Percentiles rank a stretch among this genome's conserved stretches.
Conservation (phyloP, 345 rosid genomes). For the Lumnitzera littorea region DNA sequence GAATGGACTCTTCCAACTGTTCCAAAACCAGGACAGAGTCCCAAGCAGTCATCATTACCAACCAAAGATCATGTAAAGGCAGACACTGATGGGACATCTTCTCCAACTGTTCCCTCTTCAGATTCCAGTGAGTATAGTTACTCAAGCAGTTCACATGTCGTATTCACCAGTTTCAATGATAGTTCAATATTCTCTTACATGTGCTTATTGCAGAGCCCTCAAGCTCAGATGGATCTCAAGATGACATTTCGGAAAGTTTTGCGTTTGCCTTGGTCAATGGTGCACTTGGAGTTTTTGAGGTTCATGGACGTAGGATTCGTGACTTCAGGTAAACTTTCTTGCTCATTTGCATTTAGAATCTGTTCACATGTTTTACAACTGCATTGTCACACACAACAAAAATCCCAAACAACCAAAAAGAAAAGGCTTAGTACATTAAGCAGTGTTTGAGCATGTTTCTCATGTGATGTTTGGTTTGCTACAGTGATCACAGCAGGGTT, state of each 20-base stretch:
- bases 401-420: too few species aligned
- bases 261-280: conserved; percentile 97
- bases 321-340: conserved; percentile 59
- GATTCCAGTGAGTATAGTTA: conserved; percentile 60
- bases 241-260: conserved; percentile 83
- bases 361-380: not conserved
- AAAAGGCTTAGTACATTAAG: not conserved
- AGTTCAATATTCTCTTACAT: too few species aligned
- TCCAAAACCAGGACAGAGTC: conserved; percentile 63
- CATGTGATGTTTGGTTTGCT: too few species aligned
- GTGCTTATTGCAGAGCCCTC: conserved; percentile 28
- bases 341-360: not conserved
- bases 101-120: conserved; percentile 36
- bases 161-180: too few species aligned
- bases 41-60: conserved; percentile 36
- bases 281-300: conserved; percentile 99
- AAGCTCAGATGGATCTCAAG: conserved; percentile 54
- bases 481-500: too few species aligned
- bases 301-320: conserved; percentile 89
- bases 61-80: conserved; percentile 24
- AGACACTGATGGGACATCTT: conserved; percentile 43
- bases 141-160: not conserved
- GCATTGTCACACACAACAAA: not conserved
- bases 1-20: conserved; percentile 99
- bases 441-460: too few species aligned